Conservation (phyloP, 208 protist species). For the Crithidia bombi region DNA sequence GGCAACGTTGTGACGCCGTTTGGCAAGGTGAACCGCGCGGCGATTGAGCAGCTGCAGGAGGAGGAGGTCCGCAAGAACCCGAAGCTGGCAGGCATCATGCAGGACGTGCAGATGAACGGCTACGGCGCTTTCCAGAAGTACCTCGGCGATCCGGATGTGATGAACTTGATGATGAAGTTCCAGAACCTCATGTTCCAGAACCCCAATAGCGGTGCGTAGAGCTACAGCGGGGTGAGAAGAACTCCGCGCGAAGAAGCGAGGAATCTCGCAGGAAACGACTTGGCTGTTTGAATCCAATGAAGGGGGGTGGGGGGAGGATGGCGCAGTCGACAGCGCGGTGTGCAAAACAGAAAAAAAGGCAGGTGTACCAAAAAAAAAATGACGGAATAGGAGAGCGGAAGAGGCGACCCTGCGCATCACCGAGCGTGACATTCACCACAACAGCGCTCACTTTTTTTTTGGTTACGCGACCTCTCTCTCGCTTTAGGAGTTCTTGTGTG, state of each 20-base stretch:
- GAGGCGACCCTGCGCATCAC: too few species aligned
- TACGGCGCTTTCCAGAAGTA: slow-evolving; percentile 90
- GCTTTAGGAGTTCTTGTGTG: too few species aligned
- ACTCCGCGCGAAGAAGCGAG: neutral
- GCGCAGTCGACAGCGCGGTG: too few species aligned
- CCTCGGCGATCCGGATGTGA: slow-evolving; percentile 90
- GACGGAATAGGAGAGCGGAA: too few species aligned
- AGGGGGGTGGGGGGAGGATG: too few species aligned
- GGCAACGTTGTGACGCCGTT: slow-evolving; percentile 82
- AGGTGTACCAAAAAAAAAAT: too few species aligned
- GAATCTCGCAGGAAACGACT: neutral
- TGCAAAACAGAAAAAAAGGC: too few species aligned
- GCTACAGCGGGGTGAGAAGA: too few species aligned
- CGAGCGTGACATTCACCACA: too few species aligned
- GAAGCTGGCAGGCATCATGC: slow-evolving; percentile 78
- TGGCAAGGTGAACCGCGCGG: slow-evolving; percentile 68
- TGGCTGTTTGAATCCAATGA: too few species aligned
- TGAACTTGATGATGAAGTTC: slow-evolving; percentile 90
- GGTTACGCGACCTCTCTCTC: too few species aligned
- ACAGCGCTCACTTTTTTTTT: too few species aligned
- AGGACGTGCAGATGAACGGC: slow-evolving; percentile 84
- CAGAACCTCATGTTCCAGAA: slow-evolving; percentile 60
- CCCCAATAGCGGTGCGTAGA: slow-evolving; percentile 22
- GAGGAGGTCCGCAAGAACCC: slow-evolving; percentile 86
- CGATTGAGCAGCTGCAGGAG: slow-evolving; percentile 72